A percentile compares a stretch with the other conserved stretches of the same genome.
phyloP scores from a whole-genome alignment of 257 asterid genomes.

The Asclepias syriaca region DNA sequence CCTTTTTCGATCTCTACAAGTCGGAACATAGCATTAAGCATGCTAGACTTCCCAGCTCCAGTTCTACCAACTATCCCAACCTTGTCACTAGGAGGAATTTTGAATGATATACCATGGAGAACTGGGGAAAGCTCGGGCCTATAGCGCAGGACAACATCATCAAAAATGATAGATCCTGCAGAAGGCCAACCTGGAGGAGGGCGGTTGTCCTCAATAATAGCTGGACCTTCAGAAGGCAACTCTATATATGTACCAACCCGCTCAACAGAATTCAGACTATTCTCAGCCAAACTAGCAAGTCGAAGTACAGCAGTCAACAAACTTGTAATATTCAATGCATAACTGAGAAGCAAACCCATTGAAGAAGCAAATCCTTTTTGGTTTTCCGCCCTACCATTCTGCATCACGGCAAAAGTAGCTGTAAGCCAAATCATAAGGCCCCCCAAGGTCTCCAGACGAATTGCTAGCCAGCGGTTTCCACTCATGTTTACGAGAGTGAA shows the following conservation, averaged over 20 bases:
- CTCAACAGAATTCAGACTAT: conserved; percentile 90
- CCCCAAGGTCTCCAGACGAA: conserved; percentile 88
- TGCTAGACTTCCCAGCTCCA: conserved; percentile 98
- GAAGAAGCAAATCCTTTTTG: conserved; percentile 90
- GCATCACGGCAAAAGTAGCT: conserved; percentile 94
- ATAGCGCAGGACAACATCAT: conserved; percentile 73
- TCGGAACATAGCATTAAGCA: conserved; percentile 93
- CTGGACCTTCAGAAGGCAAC: conserved; percentile 74
- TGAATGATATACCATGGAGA: conserved; percentile 79
- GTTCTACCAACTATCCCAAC: conserved; percentile 98
- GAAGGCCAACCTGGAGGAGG: conserved; percentile 99
- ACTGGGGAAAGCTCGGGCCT: conserved; percentile 98
- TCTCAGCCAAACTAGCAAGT: conserved; percentile 90
- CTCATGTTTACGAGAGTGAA: conserved; percentile 87
- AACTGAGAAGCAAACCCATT: conserved; percentile 95
- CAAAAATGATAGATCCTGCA: conserved; percentile 70
- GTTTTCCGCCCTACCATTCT: conserved; percentile 79
- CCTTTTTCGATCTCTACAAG: conserved; percentile 88
- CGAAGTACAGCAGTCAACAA: conserved; percentile 75
- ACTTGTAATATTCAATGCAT: conserved; percentile 79
- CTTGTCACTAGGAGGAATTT: conserved; percentile 76
- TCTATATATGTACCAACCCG: conserved; percentile 90
- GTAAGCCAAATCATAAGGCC: conserved; percentile 97
- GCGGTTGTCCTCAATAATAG: conserved; percentile 59
- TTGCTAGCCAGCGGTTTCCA: conserved; percentile 94